These are phyloP conservation scores for Brettanomyces sp. DNA, from an alignment of 805 yeast genomes.

Conservation along the genomic window DNA sequence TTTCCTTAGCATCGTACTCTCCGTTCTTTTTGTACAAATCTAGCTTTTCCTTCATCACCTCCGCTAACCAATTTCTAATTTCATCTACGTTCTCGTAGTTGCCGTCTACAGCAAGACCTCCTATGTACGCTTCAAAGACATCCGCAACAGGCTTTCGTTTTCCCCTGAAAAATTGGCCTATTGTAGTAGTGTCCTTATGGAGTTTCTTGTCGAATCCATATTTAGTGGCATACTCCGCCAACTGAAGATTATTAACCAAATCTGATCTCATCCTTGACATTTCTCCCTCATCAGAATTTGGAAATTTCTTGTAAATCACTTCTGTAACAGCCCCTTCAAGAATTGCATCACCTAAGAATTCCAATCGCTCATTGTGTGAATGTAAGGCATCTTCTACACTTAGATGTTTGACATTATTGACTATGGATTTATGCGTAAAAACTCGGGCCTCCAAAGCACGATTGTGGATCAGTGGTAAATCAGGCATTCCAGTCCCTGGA, in stretches of 20 bases:
- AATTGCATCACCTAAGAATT: constrained; percentile 85
- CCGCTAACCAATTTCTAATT: constrained; percentile 48
- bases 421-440: constrained; percentile 71
- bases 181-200: constrained; percentile 32
- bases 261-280: constrained; percentile 61
- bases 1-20: constrained; percentile 2
- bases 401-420: constrained; percentile 47
- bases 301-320: constrained; percentile 56
- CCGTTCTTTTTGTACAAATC: neutral
- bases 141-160: constrained; percentile 75
- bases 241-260: constrained; percentile 62
- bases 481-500: constrained; percentile 33
- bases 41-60: constrained; percentile 40
- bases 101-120: constrained; percentile 61
- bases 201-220: constrained; percentile 60
- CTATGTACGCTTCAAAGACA: constrained; percentile 88
- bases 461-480: constrained; percentile 57
- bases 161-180: constrained; percentile 36
- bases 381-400: constrained; percentile 47
- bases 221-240: constrained; percentile 58
- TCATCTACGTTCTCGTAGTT: constrained; percentile 35
- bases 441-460: constrained; percentile 56
- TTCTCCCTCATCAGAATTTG: constrained; percentile 71
- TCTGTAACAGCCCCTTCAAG: constrained; percentile 64
- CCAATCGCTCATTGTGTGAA: constrained; percentile 78